A percentile compares a stretch with the other conserved stretches of the same genome.
Evolutionary conservation across 2,329 filamentous ascomycete species (phyloP).

Genomic region (Aspergillus phoenicis): DNA sequence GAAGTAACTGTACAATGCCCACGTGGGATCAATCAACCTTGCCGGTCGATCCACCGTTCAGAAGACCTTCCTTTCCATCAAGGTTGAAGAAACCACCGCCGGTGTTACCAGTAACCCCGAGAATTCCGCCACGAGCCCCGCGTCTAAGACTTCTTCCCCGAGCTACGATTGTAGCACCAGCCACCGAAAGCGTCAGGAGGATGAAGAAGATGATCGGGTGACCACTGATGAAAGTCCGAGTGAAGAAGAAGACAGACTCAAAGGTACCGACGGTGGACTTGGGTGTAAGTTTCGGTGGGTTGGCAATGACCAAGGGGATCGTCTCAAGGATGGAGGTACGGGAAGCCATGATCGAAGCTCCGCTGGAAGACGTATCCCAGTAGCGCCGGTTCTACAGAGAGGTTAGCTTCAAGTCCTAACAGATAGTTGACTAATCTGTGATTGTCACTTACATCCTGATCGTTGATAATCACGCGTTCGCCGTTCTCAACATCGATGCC

Average conservation of each 20-base stretch:
- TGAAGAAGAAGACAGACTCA: slow-evolving; percentile 50
- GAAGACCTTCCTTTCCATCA: slow-evolving; percentile 51
- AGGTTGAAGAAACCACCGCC: slow-evolving; percentile 50
- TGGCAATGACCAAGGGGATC: slow-evolving; percentile 54
- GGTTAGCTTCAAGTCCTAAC: slow-evolving; percentile 30
- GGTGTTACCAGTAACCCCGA: slow-evolving; percentile 36
- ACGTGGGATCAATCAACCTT: slow-evolving; percentile 48
- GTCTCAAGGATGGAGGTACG: slow-evolving; percentile 91
- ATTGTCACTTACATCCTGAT: slow-evolving; percentile 77
- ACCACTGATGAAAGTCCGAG: slow-evolving; percentile 44
- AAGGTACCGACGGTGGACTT: slow-evolving; percentile 53
- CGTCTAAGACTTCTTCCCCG: slow-evolving; percentile 35
- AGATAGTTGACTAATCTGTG: neutral
- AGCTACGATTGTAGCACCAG: slow-evolving; percentile 37
- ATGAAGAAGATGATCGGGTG: slow-evolving; percentile 49
- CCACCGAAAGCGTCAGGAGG: slow-evolving; percentile 40
- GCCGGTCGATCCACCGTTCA: slow-evolving; percentile 46
- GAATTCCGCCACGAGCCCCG: slow-evolving; percentile 36
- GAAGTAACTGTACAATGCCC: slow-evolving; percentile 36
- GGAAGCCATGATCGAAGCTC: slow-evolving; percentile 84
- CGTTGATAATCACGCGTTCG: slow-evolving; percentile 93
- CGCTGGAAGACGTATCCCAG: slow-evolving; percentile 90
- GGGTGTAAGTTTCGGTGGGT: slow-evolving; percentile 51
- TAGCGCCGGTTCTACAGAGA: slow-evolving; percentile 76
- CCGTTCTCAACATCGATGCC: slow-evolving; percentile 83